Base-by-base conservation (phyloP, 140 eudicot species). In the Bidens hawaiensis region DNA sequence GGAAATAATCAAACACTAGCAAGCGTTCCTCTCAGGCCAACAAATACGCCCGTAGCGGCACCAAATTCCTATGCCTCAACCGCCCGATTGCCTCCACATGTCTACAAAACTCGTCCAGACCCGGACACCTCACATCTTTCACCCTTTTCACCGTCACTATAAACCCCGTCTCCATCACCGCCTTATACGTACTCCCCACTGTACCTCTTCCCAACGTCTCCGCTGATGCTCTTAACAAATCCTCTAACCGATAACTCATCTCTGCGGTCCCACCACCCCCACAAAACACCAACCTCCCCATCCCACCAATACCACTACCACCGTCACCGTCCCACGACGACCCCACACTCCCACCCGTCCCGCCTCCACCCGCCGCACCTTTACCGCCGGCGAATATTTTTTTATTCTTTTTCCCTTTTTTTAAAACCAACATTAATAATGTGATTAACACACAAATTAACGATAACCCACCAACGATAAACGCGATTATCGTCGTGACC, bases 171-270 rank as follows among this genome's bases (percentile, higher is more conserved):
- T 76, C 83, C 38, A 76, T 50, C 75, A 55, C 72, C 27, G 87
- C 87, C 72, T 77, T 77, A 28, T 77, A 77, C 31, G 87, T 77
- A 12, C 74, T 77, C 50, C 81, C 87, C 48, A 81, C 45, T 3
- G 72, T 69, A 17, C 83, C 87, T 8, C 74, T 77, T 5, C 83
- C 83, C 2, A 77, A 55, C 27, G 74, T 23, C 81, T 77, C 87
- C n/a, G 83, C 83, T 22, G 80, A 81, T 6, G 70, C 85, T 45
- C 57, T 80, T 71, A 80, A 42, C 53, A 80, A 60, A 76, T 80
- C 79, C 68, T 80, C 86, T 67, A 76, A 15, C 18, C 57, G 63
- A 6, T 76, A 80, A 12, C 14, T 59, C 75, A 70, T 70, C 75
- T 70, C 75, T 33, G 63, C 31, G 46, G 40, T 16, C 6, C 28